Evolutionary conservation across 2,329 filamentous ascomycete species (phyloP).

Genomic region (Plenodomus lindquistii): DNA sequence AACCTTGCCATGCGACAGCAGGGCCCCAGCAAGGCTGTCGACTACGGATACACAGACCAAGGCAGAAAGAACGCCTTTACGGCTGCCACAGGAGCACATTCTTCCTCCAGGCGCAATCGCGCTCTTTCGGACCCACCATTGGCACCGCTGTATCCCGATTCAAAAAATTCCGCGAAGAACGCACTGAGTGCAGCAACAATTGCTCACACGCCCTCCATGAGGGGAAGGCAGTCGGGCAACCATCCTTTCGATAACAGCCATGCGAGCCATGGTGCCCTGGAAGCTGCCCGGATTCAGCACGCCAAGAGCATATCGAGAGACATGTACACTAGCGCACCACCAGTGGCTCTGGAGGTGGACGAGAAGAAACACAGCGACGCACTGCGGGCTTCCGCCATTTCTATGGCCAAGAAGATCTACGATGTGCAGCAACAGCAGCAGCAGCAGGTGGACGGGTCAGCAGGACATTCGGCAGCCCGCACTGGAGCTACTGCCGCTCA

Average conservation of each 20-base stretch:
- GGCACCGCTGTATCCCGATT: conserved; percentile 57
- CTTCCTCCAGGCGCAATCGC: conserved; percentile 58
- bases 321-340: conserved; percentile 78
- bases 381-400: conserved; percentile 79
- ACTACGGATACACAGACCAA: conserved; percentile 54
- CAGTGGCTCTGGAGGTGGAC: conserved; percentile 71
- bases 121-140: conserved; percentile 62
- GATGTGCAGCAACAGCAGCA: conserved; percentile 68
- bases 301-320: conserved; percentile 71
- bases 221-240: conserved; percentile 19
- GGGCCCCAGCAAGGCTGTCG: conserved; percentile 49
- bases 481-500: conserved; percentile 42
- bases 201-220: conserved; percentile 58
- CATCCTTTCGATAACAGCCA: conserved; percentile 36
- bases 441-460: conserved; percentile 57
- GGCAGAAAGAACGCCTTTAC: conserved; percentile 68
- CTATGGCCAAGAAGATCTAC: conserved; percentile 90
- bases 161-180: conserved; percentile 64
- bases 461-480: conserved; percentile 39
- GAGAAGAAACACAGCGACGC: conserved; percentile 74
- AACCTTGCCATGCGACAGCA: conserved; percentile 66
- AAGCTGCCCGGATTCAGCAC: conserved; percentile 66
- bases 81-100: conserved; percentile 78
- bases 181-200: conserved; percentile 74
- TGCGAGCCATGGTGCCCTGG: conserved; percentile 55